Evolutionary conservation across 345 rosid genomes (phyloP), one percentile per base, ranked within the genome.

Genomic region (Murraya koenigii): DNA sequence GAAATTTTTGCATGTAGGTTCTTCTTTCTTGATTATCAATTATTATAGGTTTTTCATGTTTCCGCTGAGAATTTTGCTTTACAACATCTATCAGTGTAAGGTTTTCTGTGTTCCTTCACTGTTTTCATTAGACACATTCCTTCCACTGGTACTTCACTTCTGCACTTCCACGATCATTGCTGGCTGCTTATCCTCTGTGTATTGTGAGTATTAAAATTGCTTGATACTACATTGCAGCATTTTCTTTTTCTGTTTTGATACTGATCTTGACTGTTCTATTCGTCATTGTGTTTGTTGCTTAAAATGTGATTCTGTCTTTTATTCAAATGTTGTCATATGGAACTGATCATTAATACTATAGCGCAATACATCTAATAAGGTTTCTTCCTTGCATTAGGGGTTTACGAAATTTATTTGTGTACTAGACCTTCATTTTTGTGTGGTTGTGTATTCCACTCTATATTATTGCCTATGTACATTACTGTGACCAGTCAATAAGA

Each of bases 81-180:
- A 71, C 28, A 15, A 44, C 22, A 33, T 66, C 20, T 58, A 5
- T 62, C 25, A 30, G 23, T 76, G 3, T 30, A 36, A 71, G 32
- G 20, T 9, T 25, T 39, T 77, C 30, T 56, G 58, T 77, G 47
- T 83, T 84, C 90, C 87, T 89, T 87, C 79, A 66, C 67, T 6
- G 56, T 82, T 76, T 72, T 83, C 59, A 75, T 70, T 72, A 96
- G 99, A 96, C 97, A 64, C 94, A 87, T 77, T 84, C 95, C 60
- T 77, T 92, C 67, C 95, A 92, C 82, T 94, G 99, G 97, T 96
- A 96, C 86, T 94, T 96, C 85, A 92, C 95, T 84, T 96, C 97
- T 33, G 98, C 99, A 74, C 98, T 96, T 58, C 97, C 97, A 67
- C 98, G 98, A 30, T 83, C 85, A 1, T 85, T 93, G 83, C 94